Evolutionary conservation across 257 asterid genomes (phyloP).

Genomic region (Solanum sparsipilum): DNA sequence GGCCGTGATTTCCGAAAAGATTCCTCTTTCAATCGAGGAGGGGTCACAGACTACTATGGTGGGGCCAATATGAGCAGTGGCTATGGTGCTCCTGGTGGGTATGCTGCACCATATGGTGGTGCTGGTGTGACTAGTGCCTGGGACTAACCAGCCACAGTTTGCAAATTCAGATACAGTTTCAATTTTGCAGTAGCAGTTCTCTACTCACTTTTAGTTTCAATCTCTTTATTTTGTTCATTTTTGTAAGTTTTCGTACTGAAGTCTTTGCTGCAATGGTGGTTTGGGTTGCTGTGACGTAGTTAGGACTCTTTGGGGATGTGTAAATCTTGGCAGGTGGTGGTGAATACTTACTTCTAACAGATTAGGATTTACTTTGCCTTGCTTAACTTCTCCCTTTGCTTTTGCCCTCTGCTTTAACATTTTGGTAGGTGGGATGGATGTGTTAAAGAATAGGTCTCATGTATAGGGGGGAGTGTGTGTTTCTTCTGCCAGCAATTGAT

Average conservation of each 20-base stretch:
- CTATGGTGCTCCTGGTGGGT: slow-evolving; percentile 1
- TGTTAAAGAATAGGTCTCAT: not conserved
- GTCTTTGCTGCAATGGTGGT: not conserved
- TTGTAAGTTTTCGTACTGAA: not conserved
- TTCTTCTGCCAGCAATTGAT: not conserved
- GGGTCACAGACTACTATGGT: slow-evolving; percentile 1
- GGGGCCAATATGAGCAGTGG: slow-evolving; percentile 4
- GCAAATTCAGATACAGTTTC: slow-evolving; percentile 3
- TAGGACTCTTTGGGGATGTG: slow-evolving; percentile 1
- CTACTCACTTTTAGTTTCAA: not conserved
- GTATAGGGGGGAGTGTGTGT: not conserved
- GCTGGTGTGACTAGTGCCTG: slow-evolving; percentile 13
- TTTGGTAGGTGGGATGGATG: not conserved
- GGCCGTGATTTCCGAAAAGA: slow-evolving; percentile 18
- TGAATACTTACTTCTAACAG: not conserved
- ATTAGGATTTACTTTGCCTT: not conserved
- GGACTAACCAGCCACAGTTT: slow-evolving; percentile 9
- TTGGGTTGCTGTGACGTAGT: not conserved
- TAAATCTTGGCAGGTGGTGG: slow-evolving; percentile 8
- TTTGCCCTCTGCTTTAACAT: not conserved
- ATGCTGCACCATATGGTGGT: not conserved
- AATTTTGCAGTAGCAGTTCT: not conserved
- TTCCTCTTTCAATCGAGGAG: slow-evolving; percentile 3
- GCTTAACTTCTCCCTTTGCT: not conserved
- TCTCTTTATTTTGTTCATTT: not conserved